Evolutionary conservation across 768 basidiomycete genomes (phyloP), one percentile per base, ranked within the genome.

Genomic region (Boletus subcaerulescens): DNA sequence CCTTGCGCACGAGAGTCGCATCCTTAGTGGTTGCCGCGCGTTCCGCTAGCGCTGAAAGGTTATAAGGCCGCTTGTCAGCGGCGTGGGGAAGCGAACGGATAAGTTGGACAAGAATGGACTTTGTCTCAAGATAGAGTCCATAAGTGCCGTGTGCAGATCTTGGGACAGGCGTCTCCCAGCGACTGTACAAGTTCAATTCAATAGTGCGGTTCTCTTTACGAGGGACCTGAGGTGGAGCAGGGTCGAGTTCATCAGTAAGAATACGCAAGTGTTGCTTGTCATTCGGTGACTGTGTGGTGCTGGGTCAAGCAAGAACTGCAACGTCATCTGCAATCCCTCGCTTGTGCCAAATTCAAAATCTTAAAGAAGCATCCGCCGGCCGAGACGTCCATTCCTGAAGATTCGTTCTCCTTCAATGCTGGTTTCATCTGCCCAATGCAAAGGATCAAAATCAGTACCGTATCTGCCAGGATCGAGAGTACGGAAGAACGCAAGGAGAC

Each of bases 101-200:
- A 50, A 98, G 84, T 70, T 98, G 94, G 32, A 98, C 97, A 62
- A 99, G 94, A 67, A 98, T 98, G 8, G 96, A 98, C 76, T 99
- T 99, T 53, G 97, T 91, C 71, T 99, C 97, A 97, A 98, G 29
- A 99, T 89, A 24, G 93, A 91, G 71, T 95, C 94, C 87, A 98
- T 94, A 53, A 99, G 82, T 1, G 96, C 93, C 42, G 89, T 95
- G 60, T 96, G 92, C 44, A 98, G 87, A 68, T 99, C 97, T 63
- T 98, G 97, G n/a, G 44, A 99, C 92, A 1, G 97, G 96, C 10
- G 94, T 98, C 76, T 99, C 97, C 97, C 97, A 99, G 17, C 97
- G 93, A 62, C 91, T 94, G 76, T 96, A 99, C 11, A 99, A 75
- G 40, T 85, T 83, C 35, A 99, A 77, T 65, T 98, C 95, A 52